Evolutionary conservation across 176 grass and related monocot species (phyloP).

Genomic region (Carex pumila): DNA sequence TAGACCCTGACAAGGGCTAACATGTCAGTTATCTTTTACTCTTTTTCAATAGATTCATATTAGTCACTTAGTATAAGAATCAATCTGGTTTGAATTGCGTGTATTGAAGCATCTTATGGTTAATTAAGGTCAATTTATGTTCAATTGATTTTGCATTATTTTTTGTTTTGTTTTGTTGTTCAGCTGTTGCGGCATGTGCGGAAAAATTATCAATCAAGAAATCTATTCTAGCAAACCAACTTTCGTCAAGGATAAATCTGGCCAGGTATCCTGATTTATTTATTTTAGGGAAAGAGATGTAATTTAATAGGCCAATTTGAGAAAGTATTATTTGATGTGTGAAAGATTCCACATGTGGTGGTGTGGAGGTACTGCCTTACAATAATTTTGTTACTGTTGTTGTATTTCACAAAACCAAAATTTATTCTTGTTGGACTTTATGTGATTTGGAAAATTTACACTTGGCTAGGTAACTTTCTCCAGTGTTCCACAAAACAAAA

Average conservation of each 20-base stretch:
- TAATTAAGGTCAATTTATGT: no score
- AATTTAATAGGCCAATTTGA: neutral
- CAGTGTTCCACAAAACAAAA: no score
- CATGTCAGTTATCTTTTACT: slow-evolving; percentile 31
- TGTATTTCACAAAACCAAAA: neutral
- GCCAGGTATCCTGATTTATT: slow-evolving; percentile 18
- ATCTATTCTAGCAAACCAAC: slow-evolving; percentile 32
- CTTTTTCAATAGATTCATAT: no score
- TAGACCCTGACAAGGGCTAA: slow-evolving; percentile 45
- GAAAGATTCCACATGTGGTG: no score
- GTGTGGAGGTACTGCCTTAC: no score
- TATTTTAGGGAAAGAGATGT: neutral
- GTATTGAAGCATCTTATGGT: no score
- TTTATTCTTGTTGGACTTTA: neutral
- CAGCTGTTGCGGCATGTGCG: slow-evolving; percentile 60
- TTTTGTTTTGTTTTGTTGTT: slow-evolving; percentile 9
- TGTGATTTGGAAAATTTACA: neutral
- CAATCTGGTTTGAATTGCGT: neutral
- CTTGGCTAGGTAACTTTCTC: no score
- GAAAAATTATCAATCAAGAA: slow-evolving; percentile 65
- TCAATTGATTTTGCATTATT: neutral
- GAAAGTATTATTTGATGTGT: no score
- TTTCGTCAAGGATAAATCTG: slow-evolving; percentile 40
- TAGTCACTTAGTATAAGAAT: neutral
- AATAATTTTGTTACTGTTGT: no score